Percentiles rank a stretch among this genome's conserved stretches.
phyloP scores from a whole-genome alignment of 2,329 filamentous ascomycete genomes.

The Botrytis aclada region DNA sequence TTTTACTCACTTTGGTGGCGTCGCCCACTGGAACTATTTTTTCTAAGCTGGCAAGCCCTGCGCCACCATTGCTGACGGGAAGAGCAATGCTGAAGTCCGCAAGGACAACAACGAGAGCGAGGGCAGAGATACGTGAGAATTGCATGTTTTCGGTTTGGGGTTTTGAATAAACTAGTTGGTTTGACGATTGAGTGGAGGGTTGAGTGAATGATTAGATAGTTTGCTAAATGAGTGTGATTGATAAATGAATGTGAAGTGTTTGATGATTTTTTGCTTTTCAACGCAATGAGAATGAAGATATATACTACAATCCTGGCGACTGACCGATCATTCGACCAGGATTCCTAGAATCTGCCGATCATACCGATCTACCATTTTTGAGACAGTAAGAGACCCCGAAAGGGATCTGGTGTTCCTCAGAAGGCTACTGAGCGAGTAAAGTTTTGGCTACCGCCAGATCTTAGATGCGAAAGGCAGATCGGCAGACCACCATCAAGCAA shows the following conservation, averaged over 20 bases:
- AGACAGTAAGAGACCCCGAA: not conserved
- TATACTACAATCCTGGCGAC: not conserved
- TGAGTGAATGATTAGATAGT: not conserved
- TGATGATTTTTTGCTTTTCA: not conserved
- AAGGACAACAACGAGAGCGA: not conserved
- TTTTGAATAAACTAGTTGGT: not conserved
- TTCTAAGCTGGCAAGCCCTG: not conserved
- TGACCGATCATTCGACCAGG: not conserved
- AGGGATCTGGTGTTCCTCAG: not conserved
- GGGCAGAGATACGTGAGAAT: not conserved
- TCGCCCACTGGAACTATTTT: fast-evolving
- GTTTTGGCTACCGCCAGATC: not conserved
- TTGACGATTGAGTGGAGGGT: not conserved
- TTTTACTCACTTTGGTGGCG: not conserved
- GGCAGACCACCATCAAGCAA: not conserved
- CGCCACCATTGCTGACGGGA: not conserved
- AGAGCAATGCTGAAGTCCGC: slow-evolving; percentile 1
- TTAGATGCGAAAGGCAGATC: not conserved
- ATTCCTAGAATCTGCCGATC: not conserved
- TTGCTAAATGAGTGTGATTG: not conserved
- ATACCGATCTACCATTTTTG: not conserved
- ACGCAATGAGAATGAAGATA: not conserved
- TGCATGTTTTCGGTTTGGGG: not conserved
- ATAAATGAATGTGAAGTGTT: not conserved
- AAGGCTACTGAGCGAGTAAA: not conserved